phyloP scores from a whole-genome alignment of 768 basidiomycete genomes.

The Mycena crocata region DNA sequence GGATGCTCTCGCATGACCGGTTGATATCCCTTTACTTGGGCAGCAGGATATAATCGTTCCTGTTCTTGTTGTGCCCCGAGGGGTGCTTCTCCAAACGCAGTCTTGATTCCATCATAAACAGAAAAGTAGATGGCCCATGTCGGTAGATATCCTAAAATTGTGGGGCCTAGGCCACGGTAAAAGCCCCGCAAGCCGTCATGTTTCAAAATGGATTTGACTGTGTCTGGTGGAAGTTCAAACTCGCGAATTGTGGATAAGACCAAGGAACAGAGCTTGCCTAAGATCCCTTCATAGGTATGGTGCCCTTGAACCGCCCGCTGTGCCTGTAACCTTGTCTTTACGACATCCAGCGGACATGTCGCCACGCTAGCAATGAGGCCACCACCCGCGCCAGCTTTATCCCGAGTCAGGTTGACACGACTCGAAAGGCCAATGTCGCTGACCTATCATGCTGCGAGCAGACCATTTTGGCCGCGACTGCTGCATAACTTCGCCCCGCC shows the following conservation, averaged over 20 bases:
- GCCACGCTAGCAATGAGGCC: constrained; percentile 93
- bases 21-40: constrained; percentile 88
- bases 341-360: constrained; percentile 96
- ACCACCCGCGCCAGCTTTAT: constrained; percentile 91
- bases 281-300: constrained; percentile 79
- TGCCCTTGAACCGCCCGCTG: constrained; percentile 79
- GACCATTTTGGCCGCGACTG: constrained; percentile 71
- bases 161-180: constrained; percentile 97
- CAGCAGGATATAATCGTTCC: constrained; percentile 80
- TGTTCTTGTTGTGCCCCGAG: constrained; percentile 55
- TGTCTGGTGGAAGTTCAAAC: constrained; percentile 45
- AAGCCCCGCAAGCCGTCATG: constrained; percentile 87
- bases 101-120: constrained; percentile 97
- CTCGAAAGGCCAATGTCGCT: constrained; percentile 37
- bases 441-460: constrained; percentile 86
- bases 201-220: constrained; percentile 61
- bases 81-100: constrained; percentile 76
- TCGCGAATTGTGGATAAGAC: constrained; percentile 32
- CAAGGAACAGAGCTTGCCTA: constrained; percentile 60
- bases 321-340: constrained; percentile 99
- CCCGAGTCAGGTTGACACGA: constrained; percentile 20
- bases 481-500: constrained; percentile 78
- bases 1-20: constrained; percentile 84
- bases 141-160: constrained; percentile 95
- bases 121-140: constrained; percentile 99